A percentile compares a stretch with the other conserved stretches of the same genome.
These are phyloP conservation scores for Testicularia cyperi DNA, from an alignment of 1,284 basidiomycete genomes.

Conservation along the genomic window DNA sequence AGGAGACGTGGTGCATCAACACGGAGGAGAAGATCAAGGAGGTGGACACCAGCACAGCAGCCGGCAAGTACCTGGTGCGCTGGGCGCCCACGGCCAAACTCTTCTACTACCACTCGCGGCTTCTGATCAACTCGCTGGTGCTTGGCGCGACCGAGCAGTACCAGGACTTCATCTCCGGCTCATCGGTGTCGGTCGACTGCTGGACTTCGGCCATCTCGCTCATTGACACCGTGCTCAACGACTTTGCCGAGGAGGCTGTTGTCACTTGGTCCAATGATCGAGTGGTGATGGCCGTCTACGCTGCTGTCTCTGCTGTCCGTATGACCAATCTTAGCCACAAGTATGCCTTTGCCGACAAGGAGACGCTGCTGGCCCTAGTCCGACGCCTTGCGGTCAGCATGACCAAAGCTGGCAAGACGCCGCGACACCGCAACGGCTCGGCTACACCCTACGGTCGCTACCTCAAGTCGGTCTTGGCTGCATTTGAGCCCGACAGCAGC, in stretches of 20 bases:
- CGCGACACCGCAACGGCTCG: constrained; percentile 46
- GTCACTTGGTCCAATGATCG: constrained; percentile 45
- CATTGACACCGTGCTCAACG: constrained; percentile 46
- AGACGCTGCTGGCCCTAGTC: constrained; percentile 33
- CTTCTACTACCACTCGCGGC: constrained; percentile 44
- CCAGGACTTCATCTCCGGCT: constrained; percentile 23
- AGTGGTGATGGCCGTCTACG: constrained; percentile 49
- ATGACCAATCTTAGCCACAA: constrained; percentile 44
- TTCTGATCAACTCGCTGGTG: constrained; percentile 46
- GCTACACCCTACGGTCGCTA: constrained; percentile 47
- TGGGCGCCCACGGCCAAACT: constrained; percentile 46
- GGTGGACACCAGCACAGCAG: constrained; percentile 36
- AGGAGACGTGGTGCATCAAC: constrained; percentile 48
- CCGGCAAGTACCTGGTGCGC: constrained; percentile 43
- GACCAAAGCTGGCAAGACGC: constrained; percentile 45
- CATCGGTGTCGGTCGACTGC: constrained; percentile 40
- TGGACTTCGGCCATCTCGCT: constrained; percentile 42
- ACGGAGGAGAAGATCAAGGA: constrained; percentile 42
- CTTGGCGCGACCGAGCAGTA: constrained; percentile 44
- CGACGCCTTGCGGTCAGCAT: constrained; percentile 31
- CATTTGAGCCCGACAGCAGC: constrained; percentile 35
- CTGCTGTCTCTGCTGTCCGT: constrained; percentile 45
- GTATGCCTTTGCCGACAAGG: constrained; percentile 38
- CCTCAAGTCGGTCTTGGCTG: constrained; percentile 40
- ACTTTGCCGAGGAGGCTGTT: constrained; percentile 31